Conservation (phyloP, 2,329 filamentous ascomycete genomes). For the Fusarium papillatum region DNA sequence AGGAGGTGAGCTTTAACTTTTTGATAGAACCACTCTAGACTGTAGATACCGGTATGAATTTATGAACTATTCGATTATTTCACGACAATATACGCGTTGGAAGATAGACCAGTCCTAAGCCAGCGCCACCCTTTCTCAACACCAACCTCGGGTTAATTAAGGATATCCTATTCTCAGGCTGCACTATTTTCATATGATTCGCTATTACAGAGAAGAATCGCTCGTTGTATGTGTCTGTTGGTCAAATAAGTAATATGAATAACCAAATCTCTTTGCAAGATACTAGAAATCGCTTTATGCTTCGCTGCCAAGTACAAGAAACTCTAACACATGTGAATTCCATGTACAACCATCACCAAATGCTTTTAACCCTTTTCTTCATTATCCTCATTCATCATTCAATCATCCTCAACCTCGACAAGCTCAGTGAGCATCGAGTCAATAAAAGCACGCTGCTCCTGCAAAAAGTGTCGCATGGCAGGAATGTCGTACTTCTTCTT, state of each 20-base stretch:
- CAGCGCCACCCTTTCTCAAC: not conserved
- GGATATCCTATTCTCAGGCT: not conserved
- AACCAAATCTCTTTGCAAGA: not conserved
- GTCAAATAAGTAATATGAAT: not conserved
- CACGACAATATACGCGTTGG: too few species aligned
- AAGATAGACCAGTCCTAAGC: too few species aligned
- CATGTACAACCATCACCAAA: not conserved
- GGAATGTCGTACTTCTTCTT: constrained; percentile 17
- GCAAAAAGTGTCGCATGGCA: not conserved
- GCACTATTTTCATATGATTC: not conserved
- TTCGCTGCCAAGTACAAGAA: not conserved
- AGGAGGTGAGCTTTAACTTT: constrained; percentile 58
- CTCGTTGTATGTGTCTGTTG: too few species aligned
- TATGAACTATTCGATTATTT: too few species aligned
- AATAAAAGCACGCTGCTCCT: constrained; percentile 8
- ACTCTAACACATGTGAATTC: not conserved
- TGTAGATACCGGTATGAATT: not conserved
- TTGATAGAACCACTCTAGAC: constrained; percentile 49
- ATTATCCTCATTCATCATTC: not conserved
- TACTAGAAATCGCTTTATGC: not conserved
- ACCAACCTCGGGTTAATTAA: not conserved
- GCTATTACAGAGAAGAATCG: too few species aligned
- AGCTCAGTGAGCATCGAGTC: constrained; percentile 9
- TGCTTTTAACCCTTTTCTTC: not conserved
- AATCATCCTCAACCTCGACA: constrained; percentile 12